These are phyloP conservation scores for Chaetomium sp. DNA, from an alignment of 2,329 filamentous ascomycete species.

Conservation along the genomic window DNA sequence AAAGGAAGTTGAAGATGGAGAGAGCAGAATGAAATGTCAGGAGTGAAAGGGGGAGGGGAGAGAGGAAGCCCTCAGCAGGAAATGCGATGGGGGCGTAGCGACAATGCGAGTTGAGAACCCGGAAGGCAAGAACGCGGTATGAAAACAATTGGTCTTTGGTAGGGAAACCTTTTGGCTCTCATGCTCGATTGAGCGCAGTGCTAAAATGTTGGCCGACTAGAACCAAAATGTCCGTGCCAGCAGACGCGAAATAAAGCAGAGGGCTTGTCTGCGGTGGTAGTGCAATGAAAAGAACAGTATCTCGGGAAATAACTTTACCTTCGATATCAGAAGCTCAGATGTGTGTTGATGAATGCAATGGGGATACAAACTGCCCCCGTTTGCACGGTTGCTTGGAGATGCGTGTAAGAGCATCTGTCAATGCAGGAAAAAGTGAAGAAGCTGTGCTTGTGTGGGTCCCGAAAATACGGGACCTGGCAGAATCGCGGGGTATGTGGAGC, in stretches of 20 bases:
- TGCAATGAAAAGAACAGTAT: no score
- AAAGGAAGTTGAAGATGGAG: not conserved
- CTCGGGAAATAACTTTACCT: conserved; percentile 1
- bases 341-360: not conserved
- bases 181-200: no score
- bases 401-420: not conserved
- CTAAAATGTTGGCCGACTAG: no score
- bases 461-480: conserved; percentile 11
- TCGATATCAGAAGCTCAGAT: conserved; percentile 2
- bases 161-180: no score
- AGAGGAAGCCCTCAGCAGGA: no score
- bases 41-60: no score
- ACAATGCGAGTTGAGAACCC: no score
- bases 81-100: no score
- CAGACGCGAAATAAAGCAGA: not conserved
- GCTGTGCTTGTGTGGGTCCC: conserved; percentile 1
- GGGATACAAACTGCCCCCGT: not conserved
- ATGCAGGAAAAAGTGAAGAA: conserved; percentile 2
- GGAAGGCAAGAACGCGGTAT: no score
- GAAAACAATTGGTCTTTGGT: no score
- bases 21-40: no score
- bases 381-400: not conserved
- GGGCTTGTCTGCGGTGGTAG: no score
- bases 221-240: not conserved
- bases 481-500: conserved; percentile 18